Evolutionary conservation across 352 stramenopile genomes (phyloP).

Genomic region (Phytophthora palmivora): DNA sequence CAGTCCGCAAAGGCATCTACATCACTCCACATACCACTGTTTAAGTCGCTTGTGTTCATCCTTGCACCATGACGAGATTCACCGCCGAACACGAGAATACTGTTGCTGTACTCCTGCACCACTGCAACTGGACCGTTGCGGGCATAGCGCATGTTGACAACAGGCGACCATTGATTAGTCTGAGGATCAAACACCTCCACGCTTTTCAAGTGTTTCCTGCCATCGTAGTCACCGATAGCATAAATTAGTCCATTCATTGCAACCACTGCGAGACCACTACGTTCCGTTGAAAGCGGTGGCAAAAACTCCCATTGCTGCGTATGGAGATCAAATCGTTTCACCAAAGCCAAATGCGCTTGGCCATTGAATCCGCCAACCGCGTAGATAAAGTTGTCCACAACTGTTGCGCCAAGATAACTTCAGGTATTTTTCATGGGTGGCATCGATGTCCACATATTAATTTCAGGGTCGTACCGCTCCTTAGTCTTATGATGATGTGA

Average conservation of each 20-base stretch:
- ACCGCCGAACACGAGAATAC: slow-evolving; percentile 71
- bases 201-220: slow-evolving; percentile 65
- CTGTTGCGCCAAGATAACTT: slow-evolving; percentile 68
- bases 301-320: slow-evolving; percentile 61
- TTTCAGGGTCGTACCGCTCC: slow-evolving; percentile 62
- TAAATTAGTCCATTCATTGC: slow-evolving; percentile 57
- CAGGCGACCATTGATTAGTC: slow-evolving; percentile 51
- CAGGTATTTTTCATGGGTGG: slow-evolving; percentile 62
- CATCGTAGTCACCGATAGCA: slow-evolving; percentile 74
- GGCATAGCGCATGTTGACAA: slow-evolving; percentile 60
- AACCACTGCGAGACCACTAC: slow-evolving; percentile 66
- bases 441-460: slow-evolving; percentile 56
- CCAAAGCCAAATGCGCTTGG: slow-evolving; percentile 54
- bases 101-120: slow-evolving; percentile 49
- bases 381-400: slow-evolving; percentile 64
- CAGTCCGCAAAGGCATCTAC: slow-evolving; percentile 65
- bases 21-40: slow-evolving; percentile 52
- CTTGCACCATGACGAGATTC: slow-evolving; percentile 70
- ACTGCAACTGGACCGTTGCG: slow-evolving; percentile 72
- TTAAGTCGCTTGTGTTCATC: slow-evolving; percentile 72
- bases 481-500: slow-evolving; percentile 61
- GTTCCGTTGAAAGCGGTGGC: slow-evolving; percentile 52
- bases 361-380: slow-evolving; percentile 78
- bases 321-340: slow-evolving; percentile 63
- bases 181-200: slow-evolving; percentile 68